phyloP scores from a whole-genome alignment of 1,284 basidiomycete species.

The Leccinum pallidistipes region DNA sequence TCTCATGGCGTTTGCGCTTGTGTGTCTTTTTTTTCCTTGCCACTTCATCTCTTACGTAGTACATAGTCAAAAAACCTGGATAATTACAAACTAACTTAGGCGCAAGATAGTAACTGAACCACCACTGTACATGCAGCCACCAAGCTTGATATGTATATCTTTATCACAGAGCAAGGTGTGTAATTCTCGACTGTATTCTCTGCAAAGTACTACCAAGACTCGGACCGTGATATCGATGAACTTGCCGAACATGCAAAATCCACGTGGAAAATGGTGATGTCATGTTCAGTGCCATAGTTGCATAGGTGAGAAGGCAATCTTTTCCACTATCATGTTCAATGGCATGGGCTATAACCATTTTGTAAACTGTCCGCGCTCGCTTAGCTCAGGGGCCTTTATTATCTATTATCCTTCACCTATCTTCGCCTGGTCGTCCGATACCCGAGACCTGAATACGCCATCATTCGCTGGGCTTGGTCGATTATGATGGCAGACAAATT shows the following conservation, averaged over 20 bases:
- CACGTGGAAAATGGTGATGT: slow-evolving; percentile 20
- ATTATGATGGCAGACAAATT: slow-evolving; percentile 19
- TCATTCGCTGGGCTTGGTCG: slow-evolving; percentile 28
- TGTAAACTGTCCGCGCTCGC: slow-evolving; percentile 9
- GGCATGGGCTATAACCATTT: slow-evolving; percentile 1
- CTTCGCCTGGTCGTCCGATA: slow-evolving; percentile 25
- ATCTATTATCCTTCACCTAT: slow-evolving; percentile 22
- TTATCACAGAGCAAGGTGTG: slow-evolving; percentile 33
- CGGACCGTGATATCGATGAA: slow-evolving; percentile 7
- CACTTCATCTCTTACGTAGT: neutral
- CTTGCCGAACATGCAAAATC: slow-evolving; percentile 21
- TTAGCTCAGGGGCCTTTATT: slow-evolving; percentile 12
- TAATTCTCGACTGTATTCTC: slow-evolving; percentile 25
- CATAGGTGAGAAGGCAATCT: slow-evolving; percentile 1
- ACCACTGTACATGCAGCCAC: no score
- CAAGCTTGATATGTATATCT: slow-evolving; percentile 14
- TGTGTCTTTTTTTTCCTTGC: neutral
- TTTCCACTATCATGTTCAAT: slow-evolving; percentile 14
- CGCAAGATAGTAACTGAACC: no score
- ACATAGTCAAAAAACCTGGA: neutral
- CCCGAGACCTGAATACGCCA: slow-evolving; percentile 19
- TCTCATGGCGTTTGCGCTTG: no score
- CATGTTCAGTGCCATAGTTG: no score
- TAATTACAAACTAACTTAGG: neutral
- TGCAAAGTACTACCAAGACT: slow-evolving; percentile 19